A percentile compares a stretch with the other conserved stretches of the same genome.
Evolutionary conservation across 2,329 filamentous ascomycete species (phyloP).

Genomic region (Chlorencoelia australis): DNA sequence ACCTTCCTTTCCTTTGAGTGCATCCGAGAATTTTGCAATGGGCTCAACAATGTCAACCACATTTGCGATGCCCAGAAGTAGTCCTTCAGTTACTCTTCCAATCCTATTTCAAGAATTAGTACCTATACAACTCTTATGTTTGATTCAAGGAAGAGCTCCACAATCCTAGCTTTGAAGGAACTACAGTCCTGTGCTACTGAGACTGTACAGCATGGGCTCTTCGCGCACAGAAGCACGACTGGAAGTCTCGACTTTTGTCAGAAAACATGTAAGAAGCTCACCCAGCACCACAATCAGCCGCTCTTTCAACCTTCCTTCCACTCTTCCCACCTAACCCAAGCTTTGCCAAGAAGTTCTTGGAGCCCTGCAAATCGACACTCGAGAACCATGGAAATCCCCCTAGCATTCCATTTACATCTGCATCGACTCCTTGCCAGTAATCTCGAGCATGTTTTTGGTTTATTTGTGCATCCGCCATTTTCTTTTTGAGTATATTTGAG

Average conservation of each 20-base stretch:
- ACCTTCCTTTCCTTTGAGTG: constrained; percentile 46
- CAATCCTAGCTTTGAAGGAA: too few species aligned
- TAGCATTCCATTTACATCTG: constrained; percentile 64
- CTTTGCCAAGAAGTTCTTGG: constrained; percentile 58
- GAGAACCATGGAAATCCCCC: constrained; percentile 62
- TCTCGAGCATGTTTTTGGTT: constrained; percentile 22
- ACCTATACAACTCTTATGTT: too few species aligned
- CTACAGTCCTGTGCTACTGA: too few species aligned
- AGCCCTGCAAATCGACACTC: constrained; percentile 61
- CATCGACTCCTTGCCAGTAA: constrained; percentile 42
- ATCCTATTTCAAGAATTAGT: constrained; percentile 43
- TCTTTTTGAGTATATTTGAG: too few species aligned
- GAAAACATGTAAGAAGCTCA: too few species aligned
- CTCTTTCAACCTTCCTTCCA: constrained; percentile 27
- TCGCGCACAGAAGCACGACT: too few species aligned
- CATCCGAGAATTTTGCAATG: constrained; percentile 66
- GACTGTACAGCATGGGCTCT: too few species aligned
- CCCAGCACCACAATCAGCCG: constrained; percentile 32
- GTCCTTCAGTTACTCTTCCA: constrained; percentile 68
- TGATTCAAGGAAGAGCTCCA: too few species aligned
- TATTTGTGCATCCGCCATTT: constrained; percentile 23
- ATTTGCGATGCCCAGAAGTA: constrained; percentile 61
- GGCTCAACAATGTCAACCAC: constrained; percentile 79
- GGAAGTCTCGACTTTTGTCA: too few species aligned
- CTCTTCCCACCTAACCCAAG: constrained; percentile 35